Evolutionary conservation across 805 yeast genomes (phyloP).

Genomic region (Cyberlindnera lachancei): DNA sequence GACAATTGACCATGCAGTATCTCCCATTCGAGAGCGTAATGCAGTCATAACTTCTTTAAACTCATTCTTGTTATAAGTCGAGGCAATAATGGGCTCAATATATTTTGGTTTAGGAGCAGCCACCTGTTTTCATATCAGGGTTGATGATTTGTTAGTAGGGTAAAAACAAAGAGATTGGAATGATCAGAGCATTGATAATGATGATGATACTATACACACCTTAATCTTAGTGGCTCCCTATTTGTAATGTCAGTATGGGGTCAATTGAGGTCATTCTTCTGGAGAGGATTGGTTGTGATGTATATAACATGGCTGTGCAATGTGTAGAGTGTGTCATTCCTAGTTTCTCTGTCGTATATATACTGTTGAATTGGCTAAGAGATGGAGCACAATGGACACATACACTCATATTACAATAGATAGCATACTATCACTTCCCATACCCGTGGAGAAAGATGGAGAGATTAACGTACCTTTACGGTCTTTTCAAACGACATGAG

Average conservation of each 20-base stretch:
- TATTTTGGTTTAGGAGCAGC: slow-evolving; percentile 99
- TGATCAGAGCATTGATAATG: too few relatives aligned
- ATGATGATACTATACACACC: slow-evolving; percentile 14
- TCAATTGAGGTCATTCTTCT: too few relatives aligned
- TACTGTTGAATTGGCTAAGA: too few relatives aligned
- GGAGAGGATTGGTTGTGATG: too few relatives aligned
- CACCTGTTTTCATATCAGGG: slow-evolving; percentile 32
- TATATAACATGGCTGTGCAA: too few relatives aligned
- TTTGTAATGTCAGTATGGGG: too few relatives aligned
- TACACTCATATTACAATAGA: too few relatives aligned
- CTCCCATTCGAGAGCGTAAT: slow-evolving; percentile 55
- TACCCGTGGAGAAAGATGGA: too few relatives aligned
- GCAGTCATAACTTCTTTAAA: slow-evolving; percentile 65
- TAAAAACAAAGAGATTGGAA: too few relatives aligned
- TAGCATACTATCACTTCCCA: too few relatives aligned
- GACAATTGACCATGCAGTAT: slow-evolving; percentile 85
- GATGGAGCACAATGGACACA: too few relatives aligned
- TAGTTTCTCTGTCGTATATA: not conserved
- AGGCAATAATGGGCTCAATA: slow-evolving; percentile 79
- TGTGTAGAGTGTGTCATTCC: not conserved
- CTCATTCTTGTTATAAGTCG: slow-evolving; percentile 33
- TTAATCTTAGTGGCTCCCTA: slow-evolving; percentile 66
- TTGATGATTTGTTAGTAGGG: too few relatives aligned
- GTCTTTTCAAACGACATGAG: slow-evolving; percentile 61
- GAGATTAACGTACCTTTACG: slow-evolving; percentile 43